Evolutionary conservation across 1,139 yeast genomes (phyloP), one percentile per base, ranked within the genome.

Genomic region (Ashbya aceris): DNA sequence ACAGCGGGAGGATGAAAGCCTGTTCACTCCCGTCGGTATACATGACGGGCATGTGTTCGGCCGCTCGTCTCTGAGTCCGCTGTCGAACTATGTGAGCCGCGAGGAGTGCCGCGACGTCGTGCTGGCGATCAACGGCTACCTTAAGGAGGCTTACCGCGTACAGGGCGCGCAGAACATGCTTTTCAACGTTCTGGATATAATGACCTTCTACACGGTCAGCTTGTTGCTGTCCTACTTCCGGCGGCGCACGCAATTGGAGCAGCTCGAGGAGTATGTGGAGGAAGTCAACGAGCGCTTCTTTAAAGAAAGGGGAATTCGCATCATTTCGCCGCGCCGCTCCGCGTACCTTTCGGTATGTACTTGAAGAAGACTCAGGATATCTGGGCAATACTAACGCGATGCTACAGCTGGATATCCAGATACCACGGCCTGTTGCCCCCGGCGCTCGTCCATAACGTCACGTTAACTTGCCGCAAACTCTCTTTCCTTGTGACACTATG

Each of bases 281-380:
- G 54, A 58, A 2, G 39, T 70, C n/a, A 82, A 81, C 50, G 48
- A 56, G 3, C 49, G 61, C 7, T 45, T 31, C 12, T 49, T 64
- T 27, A 46, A 49, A 27, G 46, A 50, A 1, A 50, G 58, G 23
- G 60, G 64, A 1, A 54, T 81, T 2, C 50, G 52, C 39, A 49
- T 83, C 10, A 69, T 82, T 0, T 68, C 77, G 1, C 84, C 84
- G 1, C 54, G 74, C 36, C 52, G 67, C 38, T 69, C 77, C 10
- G 93, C 80, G 0, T 82, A 71, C 56, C 60, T 82, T n/a, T 79
- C 86, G 2, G 70, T 75, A 60, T 53, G 74, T 65, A 50, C 27
- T 7, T 10, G 27, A 27, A n/a, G 2, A 8, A 3, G 11, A 2
- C 27, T 14, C 11, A 9, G 26, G 20, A 5, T 11, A 5, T 6